Conservation (phyloP, 1,139 yeast species). For the Pichia kudriavzevii region DNA sequence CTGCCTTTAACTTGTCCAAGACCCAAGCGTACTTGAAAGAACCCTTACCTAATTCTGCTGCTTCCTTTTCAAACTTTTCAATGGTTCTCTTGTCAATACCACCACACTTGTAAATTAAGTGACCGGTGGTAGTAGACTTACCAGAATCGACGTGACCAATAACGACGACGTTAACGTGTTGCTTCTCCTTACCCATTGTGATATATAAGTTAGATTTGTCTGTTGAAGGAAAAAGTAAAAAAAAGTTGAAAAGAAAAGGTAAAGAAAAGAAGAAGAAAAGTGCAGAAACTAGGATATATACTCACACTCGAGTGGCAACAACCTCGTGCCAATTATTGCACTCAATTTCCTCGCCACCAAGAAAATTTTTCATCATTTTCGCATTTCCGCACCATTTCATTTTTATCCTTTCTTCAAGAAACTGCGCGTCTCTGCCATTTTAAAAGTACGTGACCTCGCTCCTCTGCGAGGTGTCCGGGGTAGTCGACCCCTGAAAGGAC, state of each 20-base stretch:
- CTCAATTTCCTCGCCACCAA: too few species aligned
- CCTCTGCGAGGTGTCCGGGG: too few species aligned
- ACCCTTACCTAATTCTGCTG: slow-evolving; percentile 97
- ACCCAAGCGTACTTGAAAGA: slow-evolving; percentile 99
- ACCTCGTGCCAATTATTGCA: too few species aligned
- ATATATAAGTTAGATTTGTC: slow-evolving; percentile 3
- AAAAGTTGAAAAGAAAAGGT: neutral
- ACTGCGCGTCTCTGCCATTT: too few species aligned
- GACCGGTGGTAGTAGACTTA: slow-evolving; percentile 98
- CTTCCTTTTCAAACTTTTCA: slow-evolving; percentile 98
- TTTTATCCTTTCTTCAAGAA: too few species aligned
- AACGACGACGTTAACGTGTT: slow-evolving; percentile 98
- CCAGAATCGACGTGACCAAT: slow-evolving; percentile 99
- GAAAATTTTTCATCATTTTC: too few species aligned
- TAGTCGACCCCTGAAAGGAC: too few species aligned
- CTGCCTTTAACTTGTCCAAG: slow-evolving; percentile 89
- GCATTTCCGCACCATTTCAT: too few species aligned
- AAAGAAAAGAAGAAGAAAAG: slow-evolving; percentile 1
- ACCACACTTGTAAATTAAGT: slow-evolving; percentile 93
- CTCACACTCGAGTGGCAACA: too few species aligned
- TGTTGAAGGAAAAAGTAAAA: slow-evolving; percentile 1
- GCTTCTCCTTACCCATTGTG: slow-evolving; percentile 68
- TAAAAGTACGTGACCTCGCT: too few species aligned
- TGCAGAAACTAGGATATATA: too few species aligned
- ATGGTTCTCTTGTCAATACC: slow-evolving; percentile 86